Base-by-base conservation (phyloP, 2,329 filamentous ascomycete species). In the Diaporthe eres region DNA sequence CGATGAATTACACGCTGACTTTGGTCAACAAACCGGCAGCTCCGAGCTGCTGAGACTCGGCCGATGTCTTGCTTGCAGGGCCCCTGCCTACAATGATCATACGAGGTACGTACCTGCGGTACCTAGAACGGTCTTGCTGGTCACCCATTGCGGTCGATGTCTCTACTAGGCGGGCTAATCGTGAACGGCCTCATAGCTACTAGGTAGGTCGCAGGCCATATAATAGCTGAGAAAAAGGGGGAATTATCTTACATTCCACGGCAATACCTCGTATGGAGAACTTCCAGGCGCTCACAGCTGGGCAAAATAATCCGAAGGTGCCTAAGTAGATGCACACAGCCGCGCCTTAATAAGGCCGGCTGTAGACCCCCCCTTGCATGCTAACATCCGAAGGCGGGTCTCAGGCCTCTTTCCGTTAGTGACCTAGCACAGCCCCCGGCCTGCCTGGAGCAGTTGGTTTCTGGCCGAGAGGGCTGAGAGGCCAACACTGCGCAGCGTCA, bases 21-120 rank as follows among this genome's bases (percentile, higher is more conserved):
- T 51, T 51, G n/a, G 47, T 39, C 31, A 68, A 53, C 44, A 49
- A 28, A 68, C 47, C 65, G 65, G 65, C 47, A 28, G 31, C 31
- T 39, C 65, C 65, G 65, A 68, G n/a, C 65, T 70, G 49, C 49
- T 70, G 65, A 70, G 65, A 70, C 65, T 70, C 65, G 65, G 65
- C 65, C 65, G 34, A 55, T 55, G 34, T 70, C n/a, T 63, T 22
- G 39, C 42, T 55, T 28, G 15, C 47, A 53, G 47, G 63, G 63
- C 5, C 34, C 34, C 47, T 68, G 34, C 13, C 7, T 22, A 34
- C 55, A 22, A 34, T n/a, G 17, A 58, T 13, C 55, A 8, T 34
- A 34, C 55, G n/a, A 19, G 13, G 31, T 37, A 37, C 25, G 12
- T 10, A 37, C 6, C 44, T 9, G 19, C 17, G 19, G 55, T 12